Evolutionary conservation across 331 rosid genomes (phyloP).

Genomic region (Malus hybrid): DNA sequence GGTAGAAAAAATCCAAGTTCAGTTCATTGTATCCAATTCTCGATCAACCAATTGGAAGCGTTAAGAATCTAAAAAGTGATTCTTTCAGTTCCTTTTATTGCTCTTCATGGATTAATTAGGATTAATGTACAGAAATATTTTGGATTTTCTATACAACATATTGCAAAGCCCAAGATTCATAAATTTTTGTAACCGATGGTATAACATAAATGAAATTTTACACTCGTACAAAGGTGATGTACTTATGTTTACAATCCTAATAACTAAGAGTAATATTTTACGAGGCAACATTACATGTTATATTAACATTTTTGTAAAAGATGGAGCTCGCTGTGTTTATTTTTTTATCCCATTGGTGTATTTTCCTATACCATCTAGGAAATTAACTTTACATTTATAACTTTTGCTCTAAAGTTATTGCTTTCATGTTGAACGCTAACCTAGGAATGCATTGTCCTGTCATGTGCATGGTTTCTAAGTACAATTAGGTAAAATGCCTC

Average conservation of each 20-base stretch:
- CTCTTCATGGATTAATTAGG: background rate
- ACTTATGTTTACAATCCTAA: no score
- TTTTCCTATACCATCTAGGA: no score
- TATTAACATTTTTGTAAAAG: no score
- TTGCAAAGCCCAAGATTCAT: background rate
- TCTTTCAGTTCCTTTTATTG: background rate
- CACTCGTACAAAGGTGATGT: background rate
- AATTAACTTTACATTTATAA: no score
- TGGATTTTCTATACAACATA: background rate
- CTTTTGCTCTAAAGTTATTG: no score
- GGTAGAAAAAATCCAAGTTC: background rate
- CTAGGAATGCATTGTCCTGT: background rate
- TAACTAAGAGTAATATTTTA: no score
- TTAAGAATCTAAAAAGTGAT: background rate
- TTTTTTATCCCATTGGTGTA: no score
- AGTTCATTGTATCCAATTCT: background rate
- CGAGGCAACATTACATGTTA: no score
- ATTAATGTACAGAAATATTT: background rate
- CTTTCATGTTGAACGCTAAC: no score
- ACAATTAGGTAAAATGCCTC: slow-evolving; percentile 1
- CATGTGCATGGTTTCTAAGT: background rate
- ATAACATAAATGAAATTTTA: slow-evolving; percentile 5
- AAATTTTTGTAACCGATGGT: background rate
- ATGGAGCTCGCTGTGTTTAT: no score
- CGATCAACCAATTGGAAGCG: background rate